Evolutionary conservation across 768 basidiomycete species (phyloP), one percentile per base, ranked within the genome.

Genomic region (Collybia mongolica): DNA sequence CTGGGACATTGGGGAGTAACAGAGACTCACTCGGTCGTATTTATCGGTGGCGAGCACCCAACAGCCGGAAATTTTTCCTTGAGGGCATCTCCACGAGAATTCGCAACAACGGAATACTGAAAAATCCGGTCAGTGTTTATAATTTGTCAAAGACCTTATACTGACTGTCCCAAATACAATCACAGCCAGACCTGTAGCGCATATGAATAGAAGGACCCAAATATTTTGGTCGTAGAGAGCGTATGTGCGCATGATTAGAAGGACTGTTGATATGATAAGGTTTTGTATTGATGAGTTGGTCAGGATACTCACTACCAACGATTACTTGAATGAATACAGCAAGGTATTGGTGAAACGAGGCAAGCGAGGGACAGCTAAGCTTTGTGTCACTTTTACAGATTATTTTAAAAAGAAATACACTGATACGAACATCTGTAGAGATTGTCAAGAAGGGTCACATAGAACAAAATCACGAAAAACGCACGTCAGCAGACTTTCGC

Each of bases 221-320:
- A 57, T 54, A 39, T 42, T 65, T 6, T 67, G 65, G 5, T 59
- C 65, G 46, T 74, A 77, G 0, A 77, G 62, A 19, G 74, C 75
- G 48, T 72, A 69, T 4, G 71, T 73, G 17, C 75, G 58, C 54
- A 72, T 63, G 17, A 72, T 68, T 8, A 73, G 65, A 26, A 72
- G 60, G 5, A 64, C 72, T 72, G 20, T 9, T 19, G 7, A 26
- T 1, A 18, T 20, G 29, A 39, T 11, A 51, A 18, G 41, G 28
- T 35, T 24, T 2, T 22, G 15, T 22, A 41, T 38, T 19, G 28
- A 24, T 38, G 23, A 39, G 26, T 20, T 17, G n/a, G 40, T 46
- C 23, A 11, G 38, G 32, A 35, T 9, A 65, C 71, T 38, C 52
- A 72, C 74, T 48, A 4, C 68, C 72, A n/a, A 74, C 69, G 22